Conservation (phyloP, 1,284 basidiomycete genomes). For the Sporisorium sorghi region DNA sequence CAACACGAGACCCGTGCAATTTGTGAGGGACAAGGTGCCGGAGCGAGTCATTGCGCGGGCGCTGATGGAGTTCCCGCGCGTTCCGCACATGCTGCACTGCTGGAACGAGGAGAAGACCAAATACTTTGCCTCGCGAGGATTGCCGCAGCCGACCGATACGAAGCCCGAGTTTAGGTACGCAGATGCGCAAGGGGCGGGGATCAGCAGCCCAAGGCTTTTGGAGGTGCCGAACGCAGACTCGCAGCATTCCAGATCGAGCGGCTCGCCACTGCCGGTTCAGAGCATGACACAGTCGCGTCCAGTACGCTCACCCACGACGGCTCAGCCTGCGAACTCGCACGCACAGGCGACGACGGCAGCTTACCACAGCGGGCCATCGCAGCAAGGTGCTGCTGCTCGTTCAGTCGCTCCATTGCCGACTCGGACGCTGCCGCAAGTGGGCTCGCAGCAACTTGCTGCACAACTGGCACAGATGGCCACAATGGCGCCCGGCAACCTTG, state of each 20-base stretch:
- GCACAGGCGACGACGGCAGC: background rate
- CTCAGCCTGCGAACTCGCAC: background rate
- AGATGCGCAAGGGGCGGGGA: slow-evolving; percentile 9
- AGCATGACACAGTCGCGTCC: slow-evolving; percentile 10
- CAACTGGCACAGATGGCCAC: background rate
- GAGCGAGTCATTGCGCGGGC: slow-evolving; percentile 27
- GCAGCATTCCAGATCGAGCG: background rate
- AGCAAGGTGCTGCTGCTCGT: background rate
- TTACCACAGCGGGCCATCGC: background rate
- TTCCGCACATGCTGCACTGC: slow-evolving; percentile 44
- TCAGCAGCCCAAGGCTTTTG: background rate
- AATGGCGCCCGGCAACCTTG: background rate
- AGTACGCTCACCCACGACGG: background rate
- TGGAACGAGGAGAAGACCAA: slow-evolving; percentile 36
- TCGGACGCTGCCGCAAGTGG: slow-evolving; percentile 2
- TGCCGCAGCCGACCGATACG: slow-evolving; percentile 31
- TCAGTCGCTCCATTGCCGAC: background rate
- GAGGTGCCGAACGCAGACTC: background rate
- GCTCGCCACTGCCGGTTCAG: slow-evolving; percentile 4
- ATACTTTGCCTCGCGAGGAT: slow-evolving; percentile 19
- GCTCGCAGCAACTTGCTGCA: background rate
- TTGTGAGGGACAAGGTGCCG: slow-evolving; percentile 17
- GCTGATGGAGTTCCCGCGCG: slow-evolving; percentile 43
- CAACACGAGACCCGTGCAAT: slow-evolving; percentile 20
- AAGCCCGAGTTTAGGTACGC: slow-evolving; percentile 34